Evolutionary conservation across 352 stramenopile genomes (phyloP).

Genomic region (Phytophthora pluvialis): DNA sequence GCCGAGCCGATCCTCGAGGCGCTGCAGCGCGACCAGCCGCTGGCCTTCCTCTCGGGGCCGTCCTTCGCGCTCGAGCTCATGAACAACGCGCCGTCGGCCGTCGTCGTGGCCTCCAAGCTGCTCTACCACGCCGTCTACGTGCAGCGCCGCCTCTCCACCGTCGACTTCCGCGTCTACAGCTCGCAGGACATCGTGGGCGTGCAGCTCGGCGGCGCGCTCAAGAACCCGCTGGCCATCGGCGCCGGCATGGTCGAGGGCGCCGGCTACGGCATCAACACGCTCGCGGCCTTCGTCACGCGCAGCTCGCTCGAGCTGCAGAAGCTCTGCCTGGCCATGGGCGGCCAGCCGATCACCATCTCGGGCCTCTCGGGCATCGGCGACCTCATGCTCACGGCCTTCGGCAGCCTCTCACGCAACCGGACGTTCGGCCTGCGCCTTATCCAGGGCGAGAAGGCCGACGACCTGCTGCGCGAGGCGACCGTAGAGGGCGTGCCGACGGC

Average conservation of each 20-base stretch:
- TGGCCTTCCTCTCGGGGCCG: slow-evolving; percentile 95
- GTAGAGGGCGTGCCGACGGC: slow-evolving; percentile 96
- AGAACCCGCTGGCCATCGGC: slow-evolving; percentile 98
- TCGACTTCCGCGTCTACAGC: slow-evolving; percentile 95
- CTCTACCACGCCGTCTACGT: slow-evolving; percentile 88
- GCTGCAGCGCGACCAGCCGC: slow-evolving; percentile 92
- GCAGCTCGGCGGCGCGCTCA: slow-evolving; percentile 96
- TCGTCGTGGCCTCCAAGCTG: slow-evolving; percentile 96
- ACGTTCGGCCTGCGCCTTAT: slow-evolving; percentile 95
- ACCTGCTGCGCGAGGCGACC: slow-evolving; percentile 93
- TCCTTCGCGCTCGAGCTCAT: slow-evolving; percentile 98
- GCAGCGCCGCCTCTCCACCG: slow-evolving; percentile 83
- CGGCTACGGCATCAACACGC: slow-evolving; percentile 95
- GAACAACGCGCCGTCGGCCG: slow-evolving; percentile 93
- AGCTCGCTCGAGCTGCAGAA: slow-evolving; percentile 97
- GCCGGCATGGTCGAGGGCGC: slow-evolving; percentile 98
- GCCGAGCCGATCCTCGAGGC: slow-evolving; percentile 93
- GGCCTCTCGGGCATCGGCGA: slow-evolving; percentile 94
- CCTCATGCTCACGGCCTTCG: slow-evolving; percentile 97
- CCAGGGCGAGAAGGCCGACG: slow-evolving; percentile 90
- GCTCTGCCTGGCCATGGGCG: slow-evolving; percentile 95
- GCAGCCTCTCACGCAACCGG: slow-evolving; percentile 95
- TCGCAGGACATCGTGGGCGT: slow-evolving; percentile 95
- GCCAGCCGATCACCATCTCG: slow-evolving; percentile 94
- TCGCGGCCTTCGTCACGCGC: slow-evolving; percentile 95